Conservation (phyloP, 441 rosid genomes). For the Bruguiera hainesii region DNA sequence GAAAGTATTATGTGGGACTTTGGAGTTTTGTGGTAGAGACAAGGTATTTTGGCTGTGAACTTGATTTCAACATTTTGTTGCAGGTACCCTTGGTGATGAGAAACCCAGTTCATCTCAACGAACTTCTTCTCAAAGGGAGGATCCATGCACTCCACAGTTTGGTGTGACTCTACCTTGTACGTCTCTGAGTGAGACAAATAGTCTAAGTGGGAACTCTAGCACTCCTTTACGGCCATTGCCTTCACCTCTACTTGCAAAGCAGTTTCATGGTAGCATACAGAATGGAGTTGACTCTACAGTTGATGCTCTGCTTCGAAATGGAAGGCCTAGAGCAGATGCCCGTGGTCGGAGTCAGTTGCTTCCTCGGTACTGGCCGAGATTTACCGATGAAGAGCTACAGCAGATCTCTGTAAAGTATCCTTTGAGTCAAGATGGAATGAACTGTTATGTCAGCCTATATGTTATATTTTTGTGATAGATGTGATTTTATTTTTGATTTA, state of each 20-base stretch:
- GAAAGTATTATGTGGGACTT: conserved; percentile 2
- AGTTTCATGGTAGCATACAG: conserved; percentile 44
- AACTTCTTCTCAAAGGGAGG: conserved; percentile 48
- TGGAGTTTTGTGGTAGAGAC: conserved; percentile 7
- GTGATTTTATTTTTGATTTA: background rate
- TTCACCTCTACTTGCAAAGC: conserved; percentile 42
- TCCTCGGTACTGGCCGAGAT: conserved; percentile 90
- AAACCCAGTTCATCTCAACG: conserved; percentile 46
- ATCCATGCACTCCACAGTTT: conserved; percentile 46
- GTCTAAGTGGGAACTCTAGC: conserved; percentile 47
- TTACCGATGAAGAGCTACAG: conserved; percentile 72
- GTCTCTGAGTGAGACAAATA: conserved; percentile 49
- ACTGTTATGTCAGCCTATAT: background rate
- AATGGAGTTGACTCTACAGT: conserved; percentile 52
- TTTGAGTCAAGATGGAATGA: conserved; percentile 22
- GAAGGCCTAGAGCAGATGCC: conserved; percentile 59
- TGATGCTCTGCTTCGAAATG: conserved; percentile 48
- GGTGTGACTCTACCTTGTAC: conserved; percentile 42
- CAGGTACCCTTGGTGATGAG: conserved; percentile 55
- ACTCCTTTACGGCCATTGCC: conserved; percentile 42
- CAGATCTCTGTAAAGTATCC: conserved; percentile 93
- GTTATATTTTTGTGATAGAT: background rate
- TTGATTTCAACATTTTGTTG: conserved; percentile 24
- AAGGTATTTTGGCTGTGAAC: conserved; percentile 15
- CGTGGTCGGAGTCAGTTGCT: conserved; percentile 67